Conservation (phyloP, 306 rosid species). For the Abrus precatorius region DNA sequence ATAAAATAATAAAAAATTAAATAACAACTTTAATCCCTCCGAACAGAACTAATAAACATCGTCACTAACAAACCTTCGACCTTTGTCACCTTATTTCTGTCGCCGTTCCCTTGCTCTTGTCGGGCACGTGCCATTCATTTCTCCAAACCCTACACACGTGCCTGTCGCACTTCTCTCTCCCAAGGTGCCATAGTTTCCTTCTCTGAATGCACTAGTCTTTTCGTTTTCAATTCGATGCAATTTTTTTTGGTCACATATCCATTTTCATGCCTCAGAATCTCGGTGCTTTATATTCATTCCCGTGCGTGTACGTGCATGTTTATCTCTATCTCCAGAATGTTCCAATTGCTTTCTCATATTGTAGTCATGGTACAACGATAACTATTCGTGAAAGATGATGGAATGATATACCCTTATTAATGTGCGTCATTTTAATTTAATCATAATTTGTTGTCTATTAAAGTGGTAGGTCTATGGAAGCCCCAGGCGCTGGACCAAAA, state of each 20-base stretch:
- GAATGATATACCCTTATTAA: too few species aligned
- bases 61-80: too few species aligned
- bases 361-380: too few species aligned
- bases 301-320: not conserved
- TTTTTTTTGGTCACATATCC: not conserved
- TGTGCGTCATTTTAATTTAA: not conserved
- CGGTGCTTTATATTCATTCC: not conserved
- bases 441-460: not conserved
- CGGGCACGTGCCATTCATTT: not conserved
- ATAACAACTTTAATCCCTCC: too few species aligned
- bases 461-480: too few species aligned
- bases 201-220: not conserved
- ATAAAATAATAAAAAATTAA: too few species aligned
- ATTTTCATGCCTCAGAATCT: not conserved
- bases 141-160: not conserved
- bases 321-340: not conserved
- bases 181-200: not conserved
- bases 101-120: too few species aligned
- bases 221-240: not conserved
- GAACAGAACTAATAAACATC: too few species aligned
- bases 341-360: too few species aligned
- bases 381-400: too few species aligned
- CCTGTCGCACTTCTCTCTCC: not conserved
- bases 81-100: too few species aligned
- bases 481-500: too few species aligned